Base-by-base conservation (phyloP, 2,329 filamentous ascomycete species). In the Pyricularia grisea region DNA sequence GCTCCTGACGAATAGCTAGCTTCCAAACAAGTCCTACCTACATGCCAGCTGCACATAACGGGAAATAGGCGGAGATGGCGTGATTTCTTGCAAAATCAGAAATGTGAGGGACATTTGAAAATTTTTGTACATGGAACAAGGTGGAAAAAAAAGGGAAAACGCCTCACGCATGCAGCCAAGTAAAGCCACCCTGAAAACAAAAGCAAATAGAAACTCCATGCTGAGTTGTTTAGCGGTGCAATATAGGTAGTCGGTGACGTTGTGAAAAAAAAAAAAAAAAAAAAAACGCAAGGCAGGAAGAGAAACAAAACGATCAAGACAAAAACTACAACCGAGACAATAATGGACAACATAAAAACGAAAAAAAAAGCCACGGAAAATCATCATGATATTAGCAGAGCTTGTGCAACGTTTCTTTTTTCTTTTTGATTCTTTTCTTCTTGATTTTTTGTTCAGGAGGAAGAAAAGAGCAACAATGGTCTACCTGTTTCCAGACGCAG, bases 401-500 rank as follows among this genome's bases (percentile, higher is more conserved):
- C 4, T 25, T 61, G 23, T 27, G 17, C 7, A 50, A n/a, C 6
- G 5, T 31, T 67, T 23, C 4, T 67, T 36, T 66, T 60, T 42
- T 28, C 67, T 60, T 70, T 58, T 67, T 30, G 36, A 20, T 67
- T 14, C 14, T 2, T 58, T 12, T 25, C n/a, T 58, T 58, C 50
- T 20, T 20, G 50, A 5, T 58, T 7, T 58, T 10, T 58, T 25
- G 23, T 9, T n/a, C 55, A 58, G 9, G 23, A 58, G 55, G 25
- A 17, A 6, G 5, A 64, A 11, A 65, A 65, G 33, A 65, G 33
- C 0, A n/a, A 23, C 65, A 36, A 66, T 23, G 20, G 4, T 33
- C 31, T 68, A 68, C 58, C 67, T 79, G 17, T 78, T 76, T 67
- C 79, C 78, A 69, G 81, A 74, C 6, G 81, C 79, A 31, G 77